A percentile compares a stretch with the other conserved stretches of the same genome.
phyloP scores from a whole-genome alignment of 352 stramenopile species.

The Globisporangium iwayamae region DNA sequence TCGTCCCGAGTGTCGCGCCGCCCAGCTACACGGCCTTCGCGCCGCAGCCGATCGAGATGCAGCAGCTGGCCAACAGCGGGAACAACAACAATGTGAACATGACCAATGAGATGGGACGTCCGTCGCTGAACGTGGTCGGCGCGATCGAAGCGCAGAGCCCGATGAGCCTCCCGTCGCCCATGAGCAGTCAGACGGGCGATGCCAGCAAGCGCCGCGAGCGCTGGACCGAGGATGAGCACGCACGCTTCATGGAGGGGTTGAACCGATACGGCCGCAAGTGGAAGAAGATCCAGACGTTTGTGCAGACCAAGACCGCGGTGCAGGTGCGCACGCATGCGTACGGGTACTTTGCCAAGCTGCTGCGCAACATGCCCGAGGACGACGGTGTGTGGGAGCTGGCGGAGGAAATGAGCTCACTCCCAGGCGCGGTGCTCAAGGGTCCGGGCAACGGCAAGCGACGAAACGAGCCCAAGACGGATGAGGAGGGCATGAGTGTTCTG shows the following conservation, averaged over 20 bases:
- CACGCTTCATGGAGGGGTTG: conserved; percentile 82
- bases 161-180: conserved; percentile 37
- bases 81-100: no score
- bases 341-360: conserved; percentile 83
- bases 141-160: conserved; percentile 18
- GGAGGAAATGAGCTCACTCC: conserved; percentile 76
- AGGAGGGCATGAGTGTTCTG: conserved; percentile 79
- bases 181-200: conserved; percentile 50
- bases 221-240: conserved; percentile 82
- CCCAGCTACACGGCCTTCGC: conserved; percentile 27
- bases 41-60: conserved; percentile 17
- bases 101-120: conserved; percentile 7
- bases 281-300: conserved; percentile 87
- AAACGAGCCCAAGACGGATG: conserved; percentile 82
- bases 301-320: conserved; percentile 84
- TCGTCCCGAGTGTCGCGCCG: conserved; percentile 5
- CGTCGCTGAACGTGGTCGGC: conserved; percentile 13
- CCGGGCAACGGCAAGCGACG: conserved; percentile 71
- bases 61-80: not conserved
- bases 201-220: conserved; percentile 73
- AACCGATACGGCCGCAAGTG: conserved; percentile 85
- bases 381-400: conserved; percentile 78
- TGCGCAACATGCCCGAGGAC: conserved; percentile 84
- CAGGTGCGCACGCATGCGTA: conserved; percentile 86
- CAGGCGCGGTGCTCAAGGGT: conserved; percentile 68